Percentiles rank a stretch among this genome's conserved stretches.
Evolutionary conservation across 2,329 filamentous ascomycete species (phyloP).

Genomic region (Exophiala lecanii-corni): DNA sequence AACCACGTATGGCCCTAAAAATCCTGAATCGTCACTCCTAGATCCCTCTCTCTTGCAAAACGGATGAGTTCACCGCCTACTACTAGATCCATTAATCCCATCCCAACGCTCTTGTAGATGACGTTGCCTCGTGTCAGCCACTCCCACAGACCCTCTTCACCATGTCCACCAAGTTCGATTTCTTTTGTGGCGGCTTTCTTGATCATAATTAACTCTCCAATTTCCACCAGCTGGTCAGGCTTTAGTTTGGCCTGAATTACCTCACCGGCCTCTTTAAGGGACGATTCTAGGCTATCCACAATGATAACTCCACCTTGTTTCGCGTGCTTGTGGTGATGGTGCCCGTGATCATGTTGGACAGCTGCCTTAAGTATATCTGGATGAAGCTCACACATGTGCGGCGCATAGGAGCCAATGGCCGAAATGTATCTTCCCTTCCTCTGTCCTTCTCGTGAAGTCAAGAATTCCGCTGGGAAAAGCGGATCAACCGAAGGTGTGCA

Average conservation of each 20-base stretch:
- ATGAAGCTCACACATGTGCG: constrained; percentile 78
- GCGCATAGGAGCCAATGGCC: constrained; percentile 51
- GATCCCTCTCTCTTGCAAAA: constrained; percentile 50
- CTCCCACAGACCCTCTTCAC: constrained; percentile 45
- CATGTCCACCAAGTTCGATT: constrained; percentile 33
- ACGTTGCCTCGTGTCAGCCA: constrained; percentile 62
- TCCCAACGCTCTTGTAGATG: constrained; percentile 65
- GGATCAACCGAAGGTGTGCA: constrained; percentile 73
- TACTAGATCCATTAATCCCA: constrained; percentile 65
- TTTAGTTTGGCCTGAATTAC: constrained; percentile 71
- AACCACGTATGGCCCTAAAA: constrained; percentile 32
- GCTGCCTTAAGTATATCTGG: constrained; percentile 67
- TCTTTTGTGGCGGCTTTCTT: constrained; percentile 46
- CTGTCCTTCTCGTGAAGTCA: constrained; percentile 57
- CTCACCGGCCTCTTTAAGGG: constrained; percentile 79
- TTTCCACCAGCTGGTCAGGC: constrained; percentile 73
- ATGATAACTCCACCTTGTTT: constrained; percentile 56
- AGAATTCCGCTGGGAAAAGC: constrained; percentile 67
- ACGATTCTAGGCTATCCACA: constrained; percentile 69
- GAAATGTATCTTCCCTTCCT: constrained; percentile 42
- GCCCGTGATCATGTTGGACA: constrained; percentile 40
- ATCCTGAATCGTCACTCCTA: constrained; percentile 49
- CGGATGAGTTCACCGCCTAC: constrained; percentile 56
- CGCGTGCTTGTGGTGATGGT: constrained; percentile 48
- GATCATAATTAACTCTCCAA: constrained; percentile 74